Conservation (phyloP, 352 stramenopile species). For the Phytophthora foliorum region DNA sequence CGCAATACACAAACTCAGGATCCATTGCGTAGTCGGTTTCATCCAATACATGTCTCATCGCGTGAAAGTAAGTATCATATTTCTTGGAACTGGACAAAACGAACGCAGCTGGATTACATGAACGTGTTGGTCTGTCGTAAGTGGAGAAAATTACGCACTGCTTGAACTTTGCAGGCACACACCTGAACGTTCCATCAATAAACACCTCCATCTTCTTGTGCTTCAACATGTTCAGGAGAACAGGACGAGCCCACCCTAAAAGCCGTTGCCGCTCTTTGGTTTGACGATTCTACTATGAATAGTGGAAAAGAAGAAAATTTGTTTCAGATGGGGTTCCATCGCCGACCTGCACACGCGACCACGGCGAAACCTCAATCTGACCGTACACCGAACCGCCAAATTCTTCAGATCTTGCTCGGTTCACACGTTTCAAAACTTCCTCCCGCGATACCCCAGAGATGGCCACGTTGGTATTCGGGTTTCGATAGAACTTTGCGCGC, state of each 20-base stretch:
- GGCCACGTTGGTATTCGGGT: not conserved
- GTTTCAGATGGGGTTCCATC: not conserved
- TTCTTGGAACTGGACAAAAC: constrained; percentile 12
- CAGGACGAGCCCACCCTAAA: not conserved
- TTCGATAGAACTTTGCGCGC: not conserved
- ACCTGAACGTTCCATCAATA: not conserved
- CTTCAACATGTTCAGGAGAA: constrained; percentile 1
- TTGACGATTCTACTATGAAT: constrained; percentile 1
- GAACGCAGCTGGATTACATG: constrained; percentile 11
- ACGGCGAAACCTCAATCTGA: not conserved
- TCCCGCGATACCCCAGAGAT: not conserved
- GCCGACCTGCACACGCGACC: not conserved
- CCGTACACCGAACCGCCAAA: not conserved
- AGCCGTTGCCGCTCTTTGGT: not conserved
- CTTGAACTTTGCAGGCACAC: not conserved
- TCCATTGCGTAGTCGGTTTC: constrained; percentile 6
- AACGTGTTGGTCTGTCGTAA: constrained; percentile 4
- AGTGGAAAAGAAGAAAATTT: constrained; percentile 1
- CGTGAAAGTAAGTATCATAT: constrained; percentile 19
- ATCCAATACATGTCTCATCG: constrained; percentile 11
- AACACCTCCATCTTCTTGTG: not conserved
- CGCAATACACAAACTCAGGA: constrained; percentile 10
- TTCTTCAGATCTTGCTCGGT: not conserved
- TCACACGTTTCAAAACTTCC: not conserved
- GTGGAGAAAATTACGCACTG: constrained; percentile 3